Conservation (phyloP, 2,329 filamentous ascomycete genomes). For the Boeremia exigua region DNA sequence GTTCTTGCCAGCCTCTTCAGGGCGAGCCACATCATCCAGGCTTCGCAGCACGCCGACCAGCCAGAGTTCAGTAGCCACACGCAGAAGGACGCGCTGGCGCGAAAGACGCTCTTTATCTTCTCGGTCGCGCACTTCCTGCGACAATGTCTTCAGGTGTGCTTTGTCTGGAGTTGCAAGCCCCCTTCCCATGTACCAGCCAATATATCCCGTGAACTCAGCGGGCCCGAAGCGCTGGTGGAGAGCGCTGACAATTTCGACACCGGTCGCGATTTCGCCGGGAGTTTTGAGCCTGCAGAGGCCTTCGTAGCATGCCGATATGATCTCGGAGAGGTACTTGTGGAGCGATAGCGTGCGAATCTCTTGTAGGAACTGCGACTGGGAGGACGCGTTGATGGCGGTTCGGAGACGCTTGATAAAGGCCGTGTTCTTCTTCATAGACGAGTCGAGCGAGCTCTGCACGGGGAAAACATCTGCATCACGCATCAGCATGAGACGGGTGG, state of each 20-base stretch:
- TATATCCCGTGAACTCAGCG: conserved; percentile 84
- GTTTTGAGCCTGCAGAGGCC: conserved; percentile 90
- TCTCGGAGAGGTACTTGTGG: conserved; percentile 96
- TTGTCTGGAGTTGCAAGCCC: conserved; percentile 92
- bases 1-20: conserved; percentile 68
- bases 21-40: conserved; percentile 70
- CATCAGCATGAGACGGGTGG: conserved; percentile 25
- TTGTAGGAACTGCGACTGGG: conserved; percentile 81
- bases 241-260: conserved; percentile 92
- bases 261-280: conserved; percentile 88
- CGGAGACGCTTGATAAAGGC: conserved; percentile 96
- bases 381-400: conserved; percentile 82
- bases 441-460: conserved; percentile 82
- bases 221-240: conserved; percentile 94
- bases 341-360: conserved; percentile 90
- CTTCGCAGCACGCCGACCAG: conserved; percentile 87
- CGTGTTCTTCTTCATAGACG: conserved; percentile 96
- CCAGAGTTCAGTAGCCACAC: conserved; percentile 95
- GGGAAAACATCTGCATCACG: conserved; percentile 71
- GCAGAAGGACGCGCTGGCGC: conserved; percentile 82
- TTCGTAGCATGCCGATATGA: conserved; percentile 94
- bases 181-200: conserved; percentile 91
- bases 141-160: conserved; percentile 76
- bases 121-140: conserved; percentile 83
- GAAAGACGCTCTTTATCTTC: conserved; percentile 93